Evolutionary conservation across 2,329 filamentous ascomycete species (phyloP).

Genomic region (Aulographum hederae): DNA sequence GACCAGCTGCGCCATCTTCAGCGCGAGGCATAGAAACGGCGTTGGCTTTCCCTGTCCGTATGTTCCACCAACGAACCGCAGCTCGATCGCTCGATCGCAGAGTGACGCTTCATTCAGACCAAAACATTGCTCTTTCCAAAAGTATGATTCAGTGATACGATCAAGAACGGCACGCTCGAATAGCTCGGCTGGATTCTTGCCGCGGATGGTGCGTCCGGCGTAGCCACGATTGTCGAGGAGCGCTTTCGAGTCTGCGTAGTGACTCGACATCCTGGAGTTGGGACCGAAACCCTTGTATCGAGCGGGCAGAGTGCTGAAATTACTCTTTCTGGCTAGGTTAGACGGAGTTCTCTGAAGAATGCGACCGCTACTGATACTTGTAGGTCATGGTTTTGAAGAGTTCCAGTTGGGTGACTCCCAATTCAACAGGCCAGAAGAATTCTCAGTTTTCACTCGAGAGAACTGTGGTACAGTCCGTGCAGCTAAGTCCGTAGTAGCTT

Average conservation of each 20-base stretch:
- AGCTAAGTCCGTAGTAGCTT: too few species aligned
- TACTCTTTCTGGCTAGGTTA: too few species aligned
- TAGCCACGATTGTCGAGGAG: slow-evolving; percentile 85
- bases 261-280: slow-evolving; percentile 28
- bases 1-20: slow-evolving; percentile 81
- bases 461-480: too few species aligned
- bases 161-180: slow-evolving; percentile 93
- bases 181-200: slow-evolving; percentile 85
- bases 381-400: too few species aligned
- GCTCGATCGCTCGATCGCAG: slow-evolving; percentile 74
- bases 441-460: too few species aligned
- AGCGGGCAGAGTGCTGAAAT: background rate
- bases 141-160: slow-evolving; percentile 87
- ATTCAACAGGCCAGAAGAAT: too few species aligned
- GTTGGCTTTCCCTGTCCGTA: slow-evolving; percentile 77
- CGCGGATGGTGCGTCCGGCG: slow-evolving; percentile 57
- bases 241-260: slow-evolving; percentile 58
- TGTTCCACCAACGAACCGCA: slow-evolving; percentile 74
- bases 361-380: background rate
- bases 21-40: slow-evolving; percentile 82
- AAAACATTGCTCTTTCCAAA: slow-evolving; percentile 98
- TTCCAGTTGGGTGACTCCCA: too few species aligned
- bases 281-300: too few species aligned
- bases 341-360: too few species aligned
- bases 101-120: slow-evolving; percentile 68